Base-by-base conservation (phyloP, 225 moss, liverwort and hornwort genomes). In the Sphagnum tenellum region DNA sequence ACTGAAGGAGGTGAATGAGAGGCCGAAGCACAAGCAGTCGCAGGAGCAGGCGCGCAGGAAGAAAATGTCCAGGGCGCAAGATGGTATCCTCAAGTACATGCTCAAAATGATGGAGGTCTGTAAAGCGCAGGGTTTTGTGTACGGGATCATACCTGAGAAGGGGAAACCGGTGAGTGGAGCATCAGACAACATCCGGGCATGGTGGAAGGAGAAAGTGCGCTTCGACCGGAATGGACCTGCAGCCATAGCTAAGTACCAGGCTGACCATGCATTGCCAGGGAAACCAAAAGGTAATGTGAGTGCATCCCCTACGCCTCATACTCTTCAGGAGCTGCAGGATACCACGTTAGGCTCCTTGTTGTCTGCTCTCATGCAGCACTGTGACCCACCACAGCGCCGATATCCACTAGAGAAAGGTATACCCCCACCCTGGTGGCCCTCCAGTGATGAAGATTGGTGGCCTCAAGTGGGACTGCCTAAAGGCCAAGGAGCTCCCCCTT, bases 81-180 rank as follows among this genome's bases (percentile, higher is more conserved):
- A 96, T 48, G 95, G 92, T 70, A 96, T 96, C 67, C 55, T 96
- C n/a, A 96, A 96, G 80, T 96, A 96, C 54, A 96, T 96, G 96
- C 65, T 96, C 53, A 96, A 96, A 67, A 96, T 96, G 96, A 92
- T 96, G 92, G 96, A 96, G 77, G 96, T 96, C 7, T 96, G 96
- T 55, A 87, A 96, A 69, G 96, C 92, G 59, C 92, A 96, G 69
- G 96, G 96, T 50, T 96, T 96, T 60, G 96, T 96, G 45, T 96
- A 96, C 46, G 96, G 96, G 76, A 96, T 96, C 60, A 96, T 96
- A 3, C 96, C 96, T 2, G 96, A 96, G 78, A 96, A 92, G 49
- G 96, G 96, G 55, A 96, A 96, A 77, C 96, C 96, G 0, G 92
- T 96, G 54, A 92, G 92, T 49, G 96, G 96, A 2, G 93, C 96